Evolutionary conservation across 345 rosid genomes (phyloP), one percentile per base, ranked within the genome.

Genomic region (Syzygium jambos): DNA sequence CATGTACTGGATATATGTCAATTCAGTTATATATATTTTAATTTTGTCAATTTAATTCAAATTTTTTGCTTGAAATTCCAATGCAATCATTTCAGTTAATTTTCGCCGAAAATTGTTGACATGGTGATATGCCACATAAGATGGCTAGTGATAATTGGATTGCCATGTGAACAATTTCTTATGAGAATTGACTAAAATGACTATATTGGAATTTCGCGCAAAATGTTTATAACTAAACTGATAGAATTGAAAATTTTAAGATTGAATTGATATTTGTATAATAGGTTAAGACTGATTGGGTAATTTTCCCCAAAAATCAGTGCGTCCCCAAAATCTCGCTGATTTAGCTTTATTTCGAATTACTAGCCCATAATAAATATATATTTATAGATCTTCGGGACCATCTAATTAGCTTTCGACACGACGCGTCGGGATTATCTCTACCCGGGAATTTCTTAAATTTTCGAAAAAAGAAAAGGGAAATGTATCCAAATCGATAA

Each of bases 1-100:
- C 34, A 61, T n/a, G 17, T 13, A 27, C 13, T n/a, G 4, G 14
- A 61, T 2, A 34, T 7, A 61, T 3, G 2, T 61, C 2, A 1
- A 13, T 61, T n/a, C 1, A 12, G 0, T 61, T 0, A 0, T n/a
- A 61, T 27, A 27, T 0, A 12, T 27, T 25, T n/a, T 2, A 12
- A 61, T 12, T 61, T 2, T 12, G 8, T 61, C 6, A 13, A 61
- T 0, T n/a, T n/a, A 61, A 34, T n/a, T 6, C 29, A 61, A 61
- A 0, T 0, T 6, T 61, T 13, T 13, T 13, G 0, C 2, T 7
- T 1, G 13, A 61, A 12, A 27, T n/a, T 61, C 0, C 34, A 12
- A n/a, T 11, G 3, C 13, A 61, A 34, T 27, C 9, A 0, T 61
- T 27, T 0, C 6, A 14, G 15, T 0, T 15, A 57, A 57, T 0